Conservation (phyloP, 2,329 filamentous ascomycete genomes). For the Colletotrichum tamarilloi region DNA sequence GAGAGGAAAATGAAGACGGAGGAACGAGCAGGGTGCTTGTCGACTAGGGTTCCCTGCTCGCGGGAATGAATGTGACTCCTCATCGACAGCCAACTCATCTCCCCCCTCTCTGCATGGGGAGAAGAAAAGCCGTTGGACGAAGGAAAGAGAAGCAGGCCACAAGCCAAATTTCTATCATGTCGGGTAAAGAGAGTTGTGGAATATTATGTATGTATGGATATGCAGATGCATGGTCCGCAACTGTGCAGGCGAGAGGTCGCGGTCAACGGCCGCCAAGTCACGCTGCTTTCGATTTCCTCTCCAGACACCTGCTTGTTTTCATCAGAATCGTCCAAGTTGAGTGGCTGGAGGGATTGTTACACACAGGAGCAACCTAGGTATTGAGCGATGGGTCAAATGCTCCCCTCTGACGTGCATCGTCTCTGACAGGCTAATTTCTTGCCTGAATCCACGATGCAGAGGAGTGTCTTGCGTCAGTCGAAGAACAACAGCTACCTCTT, state of each 20-base stretch:
- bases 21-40: slow-evolving; percentile 22
- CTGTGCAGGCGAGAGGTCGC: slow-evolving; percentile 8
- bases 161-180: slow-evolving; percentile 22
- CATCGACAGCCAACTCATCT: slow-evolving; percentile 35
- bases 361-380: slow-evolving; percentile 3
- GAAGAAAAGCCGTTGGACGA: slow-evolving; percentile 2
- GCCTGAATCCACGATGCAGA: slow-evolving; percentile 11
- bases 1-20: slow-evolving; percentile 29
- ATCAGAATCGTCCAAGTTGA: neutral
- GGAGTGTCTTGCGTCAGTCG: slow-evolving; percentile 11
- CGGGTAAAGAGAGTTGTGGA: slow-evolving; percentile 21
- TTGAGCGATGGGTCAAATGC: slow-evolving; percentile 12
- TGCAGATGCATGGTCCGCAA: slow-evolving; percentile 9
- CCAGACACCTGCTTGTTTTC: neutral
- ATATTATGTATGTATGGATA: neutral
- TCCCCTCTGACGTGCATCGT: slow-evolving; percentile 31
- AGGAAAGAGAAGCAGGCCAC: slow-evolving; percentile 8
- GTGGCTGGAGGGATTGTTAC: neutral
- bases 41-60: slow-evolving; percentile 26
- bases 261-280: slow-evolving; percentile 7
- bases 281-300: neutral
- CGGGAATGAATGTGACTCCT: slow-evolving; percentile 30
- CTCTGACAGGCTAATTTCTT: slow-evolving; percentile 19
- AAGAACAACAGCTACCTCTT: neutral
- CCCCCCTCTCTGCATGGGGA: slow-evolving; percentile 24